Conservation (phyloP, 1,139 yeast species). For the Pneumocystis jirovecii region DNA sequence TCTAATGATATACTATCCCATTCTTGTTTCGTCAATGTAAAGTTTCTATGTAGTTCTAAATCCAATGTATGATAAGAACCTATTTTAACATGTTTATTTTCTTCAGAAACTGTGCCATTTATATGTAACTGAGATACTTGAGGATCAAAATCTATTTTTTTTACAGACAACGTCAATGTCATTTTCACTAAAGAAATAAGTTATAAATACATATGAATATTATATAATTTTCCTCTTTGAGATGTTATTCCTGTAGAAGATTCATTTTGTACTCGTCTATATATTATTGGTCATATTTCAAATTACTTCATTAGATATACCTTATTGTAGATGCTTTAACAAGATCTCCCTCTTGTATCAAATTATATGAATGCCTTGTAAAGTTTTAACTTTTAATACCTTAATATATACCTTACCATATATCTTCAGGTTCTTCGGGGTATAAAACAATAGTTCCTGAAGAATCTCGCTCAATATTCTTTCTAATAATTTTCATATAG, state of each 20-base stretch:
- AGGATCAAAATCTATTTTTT: conserved; percentile 63
- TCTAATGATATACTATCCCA: conserved; percentile 70
- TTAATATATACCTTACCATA: conserved; percentile 35
- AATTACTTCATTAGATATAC: conserved; percentile 1
- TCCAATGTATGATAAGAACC: conserved; percentile 84
- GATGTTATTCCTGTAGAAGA: conserved; percentile 26
- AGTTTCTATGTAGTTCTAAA: conserved; percentile 51
- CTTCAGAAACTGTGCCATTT: conserved; percentile 63
- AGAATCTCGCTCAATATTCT: conserved; percentile 43
- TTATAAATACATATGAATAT: not conserved
- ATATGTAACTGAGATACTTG: conserved; percentile 62
- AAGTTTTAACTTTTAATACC: not conserved
- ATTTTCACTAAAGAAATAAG: not conserved
- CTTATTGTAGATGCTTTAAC: conserved; percentile 54
- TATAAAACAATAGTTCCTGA: conserved; percentile 51
- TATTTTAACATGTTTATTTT: conserved; percentile 63
- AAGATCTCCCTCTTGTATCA: conserved; percentile 62
- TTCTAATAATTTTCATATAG: conserved; percentile 39
- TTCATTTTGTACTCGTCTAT: conserved; percentile 28
- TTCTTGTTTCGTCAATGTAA: conserved; percentile 54
- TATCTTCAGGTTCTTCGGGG: conserved; percentile 83
- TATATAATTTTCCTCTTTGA: conserved; percentile 39
- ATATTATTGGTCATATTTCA: conserved; percentile 24
- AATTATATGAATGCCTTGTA: conserved; percentile 46
- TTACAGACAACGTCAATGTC: conserved; percentile 43